Conservation (phyloP, 352 stramenopile genomes). For the Thalassiosira mediterranea region DNA sequence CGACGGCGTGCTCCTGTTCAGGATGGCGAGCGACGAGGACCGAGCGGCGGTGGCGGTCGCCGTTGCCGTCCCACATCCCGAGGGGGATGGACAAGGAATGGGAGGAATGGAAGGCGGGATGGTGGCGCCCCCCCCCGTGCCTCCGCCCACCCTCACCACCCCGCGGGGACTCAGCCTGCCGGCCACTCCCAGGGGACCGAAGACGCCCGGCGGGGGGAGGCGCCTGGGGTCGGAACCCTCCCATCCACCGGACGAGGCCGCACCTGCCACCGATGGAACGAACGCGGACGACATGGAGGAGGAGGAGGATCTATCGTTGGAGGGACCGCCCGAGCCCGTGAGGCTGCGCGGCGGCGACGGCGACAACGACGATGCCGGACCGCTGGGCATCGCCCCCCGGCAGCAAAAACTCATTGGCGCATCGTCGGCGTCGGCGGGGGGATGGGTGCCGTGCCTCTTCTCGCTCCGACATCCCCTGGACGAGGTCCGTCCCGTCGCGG, state of each 20-base stretch:
- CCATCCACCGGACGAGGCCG: background rate
- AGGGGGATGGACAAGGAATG: slow-evolving; percentile 9
- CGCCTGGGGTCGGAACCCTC: background rate
- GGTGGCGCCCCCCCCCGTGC: background rate
- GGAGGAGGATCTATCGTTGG: slow-evolving; percentile 1
- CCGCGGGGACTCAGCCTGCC: background rate
- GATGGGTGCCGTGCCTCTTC: slow-evolving; percentile 65
- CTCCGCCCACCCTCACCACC: background rate
- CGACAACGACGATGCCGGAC: background rate
- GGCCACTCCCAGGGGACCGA: background rate
- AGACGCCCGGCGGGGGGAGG: background rate
- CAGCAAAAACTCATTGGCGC: no score
- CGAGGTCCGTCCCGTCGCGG: slow-evolving; percentile 62
- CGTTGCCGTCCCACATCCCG: background rate
- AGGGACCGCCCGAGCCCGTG: slow-evolving; percentile 7
- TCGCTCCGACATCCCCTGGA: slow-evolving; percentile 75
- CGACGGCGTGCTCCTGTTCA: slow-evolving; percentile 37
- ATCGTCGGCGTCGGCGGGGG: background rate
- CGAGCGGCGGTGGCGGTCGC: background rate
- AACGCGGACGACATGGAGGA: background rate
- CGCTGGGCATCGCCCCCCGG: no score
- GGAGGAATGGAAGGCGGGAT: background rate
- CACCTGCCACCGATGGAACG: background rate
- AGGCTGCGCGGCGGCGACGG: background rate
- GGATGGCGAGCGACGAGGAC: slow-evolving; percentile 27